Evolutionary conservation across 495 filamentous ascomycete species (phyloP).

Genomic region (Lophium mytilinum): DNA sequence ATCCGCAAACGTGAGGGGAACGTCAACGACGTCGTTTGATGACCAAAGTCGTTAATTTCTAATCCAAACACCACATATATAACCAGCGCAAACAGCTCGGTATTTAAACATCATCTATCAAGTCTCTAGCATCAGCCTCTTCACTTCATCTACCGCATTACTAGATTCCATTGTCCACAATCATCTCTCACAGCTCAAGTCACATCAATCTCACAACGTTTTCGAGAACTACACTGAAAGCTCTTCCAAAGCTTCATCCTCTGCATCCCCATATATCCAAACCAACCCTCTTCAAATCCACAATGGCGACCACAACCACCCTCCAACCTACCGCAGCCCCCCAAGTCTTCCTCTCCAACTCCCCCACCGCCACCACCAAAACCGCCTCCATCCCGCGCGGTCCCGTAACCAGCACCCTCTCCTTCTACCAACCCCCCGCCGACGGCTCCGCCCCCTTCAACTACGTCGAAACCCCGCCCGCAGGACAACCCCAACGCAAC

Average conservation of each 20-base stretch:
- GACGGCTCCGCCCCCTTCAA: constrained; percentile 60
- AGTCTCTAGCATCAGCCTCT: background rate
- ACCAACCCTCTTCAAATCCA: background rate
- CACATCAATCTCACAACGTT: background rate
- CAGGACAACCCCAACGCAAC: constrained; percentile 55
- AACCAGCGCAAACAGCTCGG: background rate
- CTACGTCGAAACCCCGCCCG: constrained; percentile 58
- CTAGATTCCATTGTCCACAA: background rate
- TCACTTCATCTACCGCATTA: background rate
- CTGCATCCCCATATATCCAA: background rate
- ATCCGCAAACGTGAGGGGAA: constrained; percentile 2
- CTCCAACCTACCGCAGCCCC: constrained; percentile 23
- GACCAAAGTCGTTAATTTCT: constrained; percentile 12
- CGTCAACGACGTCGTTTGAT: background rate
- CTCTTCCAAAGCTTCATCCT: background rate
- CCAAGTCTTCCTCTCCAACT: background rate
- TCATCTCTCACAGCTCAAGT: background rate
- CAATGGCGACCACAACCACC: constrained; percentile 30
- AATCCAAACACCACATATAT: constrained; percentile 14
- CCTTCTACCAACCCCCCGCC: constrained; percentile 59
- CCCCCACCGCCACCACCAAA: constrained; percentile 16
- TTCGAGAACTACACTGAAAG: background rate
- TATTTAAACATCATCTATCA: background rate
- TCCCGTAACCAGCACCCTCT: constrained; percentile 52
- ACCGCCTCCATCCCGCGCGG: constrained; percentile 51